Evolutionary conservation across 768 basidiomycete genomes (phyloP), one percentile per base, ranked within the genome.

Genomic region (Holtermannia corniformis): DNA sequence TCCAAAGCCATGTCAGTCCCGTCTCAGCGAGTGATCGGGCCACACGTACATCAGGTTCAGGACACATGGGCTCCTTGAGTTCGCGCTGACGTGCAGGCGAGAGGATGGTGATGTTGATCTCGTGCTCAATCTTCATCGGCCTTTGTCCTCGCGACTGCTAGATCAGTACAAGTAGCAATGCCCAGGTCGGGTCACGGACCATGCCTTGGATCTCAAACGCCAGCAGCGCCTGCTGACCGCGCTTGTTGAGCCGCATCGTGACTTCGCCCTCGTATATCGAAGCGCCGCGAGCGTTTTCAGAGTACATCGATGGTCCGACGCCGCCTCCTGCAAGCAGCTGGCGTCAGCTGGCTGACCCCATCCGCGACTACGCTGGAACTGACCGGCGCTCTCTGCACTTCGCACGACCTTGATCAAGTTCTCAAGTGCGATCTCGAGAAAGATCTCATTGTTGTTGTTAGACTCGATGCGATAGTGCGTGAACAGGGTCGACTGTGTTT

Each of bases 1-100:
- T 62, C 71, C 1, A 13, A 45, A 51, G 10, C 37, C 24, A 16
- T n/a, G n/a, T n/a, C n/a, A n/a, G n/a, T n/a, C n/a, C n/a, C n/a
- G n/a, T n/a, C n/a, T n/a, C n/a, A n/a, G n/a, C n/a, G n/a, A n/a
- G n/a, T n/a, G n/a, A n/a, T n/a, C n/a, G n/a, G n/a, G n/a, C n/a
- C n/a, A n/a, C n/a, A 52, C 71, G 58, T 44, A 72, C 71, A 56
- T 72, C 71, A 0, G 71, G 71, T 40, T 61, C 61, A n/a, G 71
- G 71, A 57, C 71, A 72, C 3, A 70, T 24, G 0, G 71, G 71
- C 51, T 72, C 71, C 25, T 63, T 63, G 19, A 72, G 52, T 25
- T 67, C 65, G 11, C 49, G 40, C 24, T 70, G 67, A 41, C 65
- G 28, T 40, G 58, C 61, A 28, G 58, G 58, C n/a, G 58, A 53